Evolutionary conservation across 257 asterid genomes (phyloP).

Genomic region (Nicotiana obtusifolia): DNA sequence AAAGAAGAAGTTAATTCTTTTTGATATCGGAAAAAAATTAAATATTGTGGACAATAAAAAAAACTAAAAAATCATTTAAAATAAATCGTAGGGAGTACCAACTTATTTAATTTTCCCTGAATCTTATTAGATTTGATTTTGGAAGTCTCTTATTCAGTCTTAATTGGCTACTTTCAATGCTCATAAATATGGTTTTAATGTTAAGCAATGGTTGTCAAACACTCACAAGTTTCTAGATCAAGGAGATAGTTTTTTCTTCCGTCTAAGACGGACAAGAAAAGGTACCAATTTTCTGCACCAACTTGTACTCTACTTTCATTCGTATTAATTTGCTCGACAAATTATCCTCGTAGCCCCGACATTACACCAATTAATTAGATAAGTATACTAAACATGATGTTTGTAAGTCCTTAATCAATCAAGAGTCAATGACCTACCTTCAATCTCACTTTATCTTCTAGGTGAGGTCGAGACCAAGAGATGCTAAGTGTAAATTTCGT

Average conservation of each 20-base stretch:
- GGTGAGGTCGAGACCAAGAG: not conserved
- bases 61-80: too few relatives aligned
- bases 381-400: not conserved
- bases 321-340: not conserved
- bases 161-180: constrained; percentile 2
- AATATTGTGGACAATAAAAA: too few relatives aligned
- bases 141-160: not conserved
- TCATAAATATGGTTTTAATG: not conserved
- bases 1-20: too few relatives aligned
- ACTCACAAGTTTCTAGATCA: not conserved
- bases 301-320: not conserved
- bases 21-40: too few relatives aligned
- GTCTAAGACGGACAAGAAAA: not conserved
- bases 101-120: not conserved
- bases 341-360: not conserved
- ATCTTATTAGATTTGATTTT: not conserved
- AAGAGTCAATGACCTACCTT: constrained; percentile 26
- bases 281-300: not conserved
- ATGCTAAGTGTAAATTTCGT: not conserved
- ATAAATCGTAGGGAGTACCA: not conserved
- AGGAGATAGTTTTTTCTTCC: too few relatives aligned
- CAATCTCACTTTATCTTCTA: constrained; percentile 20
- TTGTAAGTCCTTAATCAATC: not conserved
- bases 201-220: not conserved
- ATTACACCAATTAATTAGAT: not conserved